Evolutionary conservation across 2,329 filamentous ascomycete genomes (phyloP), one percentile per base, ranked within the genome.

Genomic region (Boeremia lycopersici): DNA sequence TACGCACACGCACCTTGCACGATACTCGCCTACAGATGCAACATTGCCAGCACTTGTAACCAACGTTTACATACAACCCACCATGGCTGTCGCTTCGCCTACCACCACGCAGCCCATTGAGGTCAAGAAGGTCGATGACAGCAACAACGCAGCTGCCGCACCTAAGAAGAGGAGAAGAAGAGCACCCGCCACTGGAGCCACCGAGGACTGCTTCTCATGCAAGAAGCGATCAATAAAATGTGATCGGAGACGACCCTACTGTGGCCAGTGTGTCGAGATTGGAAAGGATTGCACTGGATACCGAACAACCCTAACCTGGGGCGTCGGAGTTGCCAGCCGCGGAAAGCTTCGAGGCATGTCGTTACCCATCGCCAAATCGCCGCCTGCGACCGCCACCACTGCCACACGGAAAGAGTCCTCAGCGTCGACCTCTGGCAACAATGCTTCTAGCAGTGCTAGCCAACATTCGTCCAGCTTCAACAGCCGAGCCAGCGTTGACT

Each of bases 231-330:
- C 87, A 67, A 82, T 89, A 60, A 90, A 91, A 76, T 99, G 93
- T 79, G 93, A 98, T 77, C 87, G 93, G 66, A 87, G 91, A 72
- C 85, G 93, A 68, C 93, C 93, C 8, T 98, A 97, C 78, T 98
- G 95, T 79, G 92, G 92, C 39, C 93, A 92, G 77, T 99, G 93
- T 76, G 84, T 98, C 60, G 91, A 96, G 66, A 84, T 91, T 61
- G 93, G 92, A 62, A 92, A 91, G 74, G 92, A 96, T 72, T 98
- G 93, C 79, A 92, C 91, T 26, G 93, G 93, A 56, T 98, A 98
- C 82, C 96, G 96, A 79, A 98, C 93, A 13, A 93, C 93, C 66
- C 82, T 98, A 76, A 98, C 93, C 41, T 98, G 93, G 93, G 92
- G 92, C 36, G 91, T 97, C 42, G 93, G 93, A 46, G 93, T 98